Evolutionary conservation across 345 rosid species (phyloP).

Genomic region (Erysimum cheiranthoides): DNA sequence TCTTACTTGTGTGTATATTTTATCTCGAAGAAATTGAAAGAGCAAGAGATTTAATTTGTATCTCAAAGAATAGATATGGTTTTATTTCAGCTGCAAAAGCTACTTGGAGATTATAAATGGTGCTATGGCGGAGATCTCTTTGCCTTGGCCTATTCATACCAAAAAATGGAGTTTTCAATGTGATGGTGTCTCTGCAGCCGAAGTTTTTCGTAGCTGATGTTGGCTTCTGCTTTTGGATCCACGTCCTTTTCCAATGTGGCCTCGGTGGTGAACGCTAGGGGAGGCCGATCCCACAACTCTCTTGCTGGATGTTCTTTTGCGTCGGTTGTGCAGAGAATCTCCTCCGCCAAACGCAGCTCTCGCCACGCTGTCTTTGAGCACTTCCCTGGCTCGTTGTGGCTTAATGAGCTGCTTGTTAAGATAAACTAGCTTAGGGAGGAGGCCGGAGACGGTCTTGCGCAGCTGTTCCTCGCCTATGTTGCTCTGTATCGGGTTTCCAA

Average conservation of each 20-base stretch:
- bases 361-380: constrained; percentile 73
- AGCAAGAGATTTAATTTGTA: no score
- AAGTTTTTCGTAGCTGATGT: constrained; percentile 43
- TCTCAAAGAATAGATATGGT: no score
- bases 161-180: neutral
- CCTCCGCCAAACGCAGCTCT: constrained; percentile 73
- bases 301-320: constrained; percentile 40
- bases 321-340: constrained; percentile 35
- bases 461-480: constrained; percentile 82
- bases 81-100: no score
- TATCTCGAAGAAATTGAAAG: no score
- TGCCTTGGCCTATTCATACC: constrained; percentile 10
- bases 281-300: constrained; percentile 40
- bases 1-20: no score
- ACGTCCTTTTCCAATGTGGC: constrained; percentile 32
- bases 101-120: neutral
- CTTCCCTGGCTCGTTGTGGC: constrained; percentile 75
- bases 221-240: constrained; percentile 50
- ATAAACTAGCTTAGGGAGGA: constrained; percentile 81
- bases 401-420: constrained; percentile 85
- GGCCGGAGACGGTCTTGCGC: constrained; percentile 69
- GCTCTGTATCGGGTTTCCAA: constrained; percentile 85
- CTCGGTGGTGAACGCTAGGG: constrained; percentile 41
- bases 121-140: neutral
- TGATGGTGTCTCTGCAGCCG: constrained; percentile 22